Conservation (phyloP, 2,329 filamentous ascomycete genomes). For the Monosporascus ibericus region DNA sequence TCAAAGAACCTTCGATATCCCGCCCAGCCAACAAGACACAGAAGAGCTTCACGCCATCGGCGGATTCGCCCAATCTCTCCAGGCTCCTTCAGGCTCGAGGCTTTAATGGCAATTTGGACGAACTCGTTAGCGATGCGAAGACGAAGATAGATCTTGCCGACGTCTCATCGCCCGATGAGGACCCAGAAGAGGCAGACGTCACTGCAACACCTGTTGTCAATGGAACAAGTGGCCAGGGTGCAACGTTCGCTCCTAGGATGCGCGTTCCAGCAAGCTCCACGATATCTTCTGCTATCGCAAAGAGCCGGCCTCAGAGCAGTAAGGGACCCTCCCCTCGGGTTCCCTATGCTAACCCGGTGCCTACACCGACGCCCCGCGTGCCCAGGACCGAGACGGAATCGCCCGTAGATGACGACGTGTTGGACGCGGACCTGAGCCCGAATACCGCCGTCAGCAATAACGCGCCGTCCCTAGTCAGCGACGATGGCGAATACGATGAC, state of each 20-base stretch:
- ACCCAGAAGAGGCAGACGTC: constrained; percentile 45
- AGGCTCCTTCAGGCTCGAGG: constrained; percentile 57
- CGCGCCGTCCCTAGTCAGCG: constrained; percentile 72
- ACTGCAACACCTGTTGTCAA: constrained; percentile 32
- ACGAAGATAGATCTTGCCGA: constrained; percentile 45
- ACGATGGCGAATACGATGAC: constrained; percentile 73
- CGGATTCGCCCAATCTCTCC: constrained; percentile 62
- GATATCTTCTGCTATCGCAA: constrained; percentile 42
- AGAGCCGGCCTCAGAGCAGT: constrained; percentile 47
- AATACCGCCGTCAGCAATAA: constrained; percentile 67
- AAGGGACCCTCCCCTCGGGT: constrained; percentile 43
- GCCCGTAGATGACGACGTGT: constrained; percentile 42
- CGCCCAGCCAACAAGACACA: constrained; percentile 18
- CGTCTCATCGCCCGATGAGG: constrained; percentile 44
- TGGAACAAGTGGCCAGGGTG: constrained; percentile 35
- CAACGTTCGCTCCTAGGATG: constrained; percentile 30
- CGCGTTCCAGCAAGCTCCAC: constrained; percentile 54
- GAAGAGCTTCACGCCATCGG: constrained; percentile 45
- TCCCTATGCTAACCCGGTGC: constrained; percentile 33
- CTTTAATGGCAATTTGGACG: constrained; percentile 52
- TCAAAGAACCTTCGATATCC: constrained; percentile 15
- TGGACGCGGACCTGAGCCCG: constrained; percentile 61
- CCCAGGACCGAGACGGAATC: constrained; percentile 15
- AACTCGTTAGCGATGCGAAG: constrained; percentile 55
- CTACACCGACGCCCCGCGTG: constrained; percentile 26